A percentile compares a stretch with the other conserved stretches of the same genome.
Evolutionary conservation across 768 basidiomycete species (phyloP).

Genomic region (Dioszegia aurantiaca): DNA sequence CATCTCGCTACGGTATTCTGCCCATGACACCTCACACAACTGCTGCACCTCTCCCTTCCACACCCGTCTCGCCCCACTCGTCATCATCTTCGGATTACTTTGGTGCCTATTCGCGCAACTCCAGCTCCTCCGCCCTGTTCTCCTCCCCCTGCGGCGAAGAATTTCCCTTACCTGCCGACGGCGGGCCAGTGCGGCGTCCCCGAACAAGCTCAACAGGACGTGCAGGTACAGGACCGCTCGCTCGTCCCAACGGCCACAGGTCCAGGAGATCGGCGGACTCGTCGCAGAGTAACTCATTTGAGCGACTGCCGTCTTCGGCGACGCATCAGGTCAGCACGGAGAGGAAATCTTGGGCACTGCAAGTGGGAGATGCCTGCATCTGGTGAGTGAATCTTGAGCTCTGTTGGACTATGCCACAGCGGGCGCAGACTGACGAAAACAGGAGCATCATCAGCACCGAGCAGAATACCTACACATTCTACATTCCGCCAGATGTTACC

Average conservation of each 20-base stretch:
- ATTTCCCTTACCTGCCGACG: slow-evolving; percentile 27
- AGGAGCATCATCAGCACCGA: slow-evolving; percentile 50
- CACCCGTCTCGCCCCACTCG: slow-evolving; percentile 40
- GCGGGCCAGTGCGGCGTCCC: slow-evolving; percentile 36
- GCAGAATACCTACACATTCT: slow-evolving; percentile 44
- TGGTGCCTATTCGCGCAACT: slow-evolving; percentile 29
- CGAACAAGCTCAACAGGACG: slow-evolving; percentile 31
- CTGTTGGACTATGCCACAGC: too few relatives aligned
- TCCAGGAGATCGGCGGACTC: slow-evolving; percentile 27
- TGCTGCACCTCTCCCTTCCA: slow-evolving; percentile 24
- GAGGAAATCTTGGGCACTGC: slow-evolving; percentile 30
- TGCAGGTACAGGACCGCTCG: slow-evolving; percentile 17
- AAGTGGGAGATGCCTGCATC: slow-evolving; percentile 37
- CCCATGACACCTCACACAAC: slow-evolving; percentile 46
- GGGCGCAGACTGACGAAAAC: background rate
- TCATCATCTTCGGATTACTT: slow-evolving; percentile 41
- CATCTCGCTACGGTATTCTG: too few relatives aligned
- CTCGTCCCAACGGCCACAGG: slow-evolving; percentile 23
- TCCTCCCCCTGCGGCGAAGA: too few relatives aligned
- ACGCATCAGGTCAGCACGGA: background rate
- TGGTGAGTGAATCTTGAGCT: slow-evolving; percentile 28
- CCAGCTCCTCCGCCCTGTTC: slow-evolving; percentile 31
- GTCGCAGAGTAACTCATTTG: slow-evolving; percentile 18
- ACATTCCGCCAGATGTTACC: slow-evolving; percentile 37
- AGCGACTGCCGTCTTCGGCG: background rate